Evolutionary conservation across 371 early-diverging fungal species (phyloP).

Genomic region (Mortierella sp.): DNA sequence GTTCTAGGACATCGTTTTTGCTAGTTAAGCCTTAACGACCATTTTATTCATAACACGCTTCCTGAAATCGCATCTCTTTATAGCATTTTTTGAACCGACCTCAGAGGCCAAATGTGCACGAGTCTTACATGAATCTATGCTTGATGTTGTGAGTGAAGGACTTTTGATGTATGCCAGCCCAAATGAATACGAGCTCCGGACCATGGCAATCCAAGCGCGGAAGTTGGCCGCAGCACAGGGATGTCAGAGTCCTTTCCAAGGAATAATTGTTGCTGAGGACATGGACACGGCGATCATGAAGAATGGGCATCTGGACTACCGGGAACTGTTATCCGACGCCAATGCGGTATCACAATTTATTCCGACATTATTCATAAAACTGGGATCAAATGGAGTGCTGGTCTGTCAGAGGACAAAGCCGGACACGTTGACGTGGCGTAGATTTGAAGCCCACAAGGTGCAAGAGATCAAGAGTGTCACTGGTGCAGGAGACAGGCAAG

Average conservation of each 20-base stretch:
- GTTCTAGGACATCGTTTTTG: background rate
- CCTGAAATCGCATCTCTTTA: background rate
- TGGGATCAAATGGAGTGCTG: conserved; percentile 32
- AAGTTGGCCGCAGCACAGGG: conserved; percentile 4
- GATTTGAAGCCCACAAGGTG: conserved; percentile 45
- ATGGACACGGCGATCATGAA: conserved; percentile 18
- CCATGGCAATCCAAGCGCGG: conserved; percentile 61
- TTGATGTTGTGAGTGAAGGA: conserved; percentile 15
- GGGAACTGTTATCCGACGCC: conserved; percentile 62
- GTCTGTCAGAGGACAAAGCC: conserved; percentile 21
- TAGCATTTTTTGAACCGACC: conserved; percentile 91
- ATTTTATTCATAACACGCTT: background rate
- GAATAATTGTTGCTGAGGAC: conserved; percentile 35
- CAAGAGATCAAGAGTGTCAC: conserved; percentile 67
- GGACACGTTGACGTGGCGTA: conserved; percentile 7
- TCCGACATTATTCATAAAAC: conserved; percentile 44
- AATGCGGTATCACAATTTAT: conserved; percentile 29
- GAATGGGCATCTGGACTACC: conserved; percentile 59
- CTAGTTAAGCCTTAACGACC: no score
- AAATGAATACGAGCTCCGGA: conserved; percentile 72
- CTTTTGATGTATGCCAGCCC: conserved; percentile 69
- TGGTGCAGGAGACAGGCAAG: conserved; percentile 80
- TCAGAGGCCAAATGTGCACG: conserved; percentile 84
- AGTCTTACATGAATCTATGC: conserved; percentile 59
- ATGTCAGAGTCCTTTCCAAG: conserved; percentile 11